These are phyloP conservation scores for Geotrichum siamense DNA, from an alignment of 1,139 yeast species.

Conservation along the genomic window DNA sequence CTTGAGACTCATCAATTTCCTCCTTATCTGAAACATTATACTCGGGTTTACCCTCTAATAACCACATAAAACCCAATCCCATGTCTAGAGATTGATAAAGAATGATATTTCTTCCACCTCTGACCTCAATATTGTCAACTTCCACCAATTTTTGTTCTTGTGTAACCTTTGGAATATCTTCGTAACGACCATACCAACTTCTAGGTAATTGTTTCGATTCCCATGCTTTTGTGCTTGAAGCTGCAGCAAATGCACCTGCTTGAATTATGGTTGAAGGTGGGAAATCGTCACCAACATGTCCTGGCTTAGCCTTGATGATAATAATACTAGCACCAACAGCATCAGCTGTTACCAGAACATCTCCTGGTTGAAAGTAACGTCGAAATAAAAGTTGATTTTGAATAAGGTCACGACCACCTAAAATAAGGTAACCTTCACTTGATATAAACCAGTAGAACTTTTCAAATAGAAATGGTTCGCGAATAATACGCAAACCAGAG, in stretches of 20 bases:
- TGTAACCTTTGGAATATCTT: constrained; percentile 59
- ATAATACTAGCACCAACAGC: constrained; percentile 68
- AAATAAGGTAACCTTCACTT: constrained; percentile 77
- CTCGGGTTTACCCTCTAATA: constrained; percentile 39
- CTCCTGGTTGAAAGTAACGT: constrained; percentile 65
- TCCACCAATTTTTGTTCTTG: constrained; percentile 48
- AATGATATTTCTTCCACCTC: constrained; percentile 51
- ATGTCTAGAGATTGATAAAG: constrained; percentile 81
- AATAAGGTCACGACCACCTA: constrained; percentile 78
- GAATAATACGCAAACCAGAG: constrained; percentile 53
- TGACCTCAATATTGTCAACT: constrained; percentile 46
- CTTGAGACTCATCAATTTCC: constrained; percentile 8
- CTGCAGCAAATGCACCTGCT: constrained; percentile 76
- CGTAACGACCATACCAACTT: constrained; percentile 74
- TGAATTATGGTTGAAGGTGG: constrained; percentile 87
- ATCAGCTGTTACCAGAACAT: constrained; percentile 68
- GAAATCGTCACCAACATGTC: constrained; percentile 33
- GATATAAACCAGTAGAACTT: constrained; percentile 90
- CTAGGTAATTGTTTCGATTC: constrained; percentile 50
- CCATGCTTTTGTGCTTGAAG: constrained; percentile 84
- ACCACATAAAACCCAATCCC: constrained; percentile 83
- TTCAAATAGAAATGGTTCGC: constrained; percentile 85
- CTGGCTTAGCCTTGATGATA: constrained; percentile 53
- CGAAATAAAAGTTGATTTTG: constrained; percentile 81
- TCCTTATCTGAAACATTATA: constrained; percentile 6